Conservation (phyloP, 768 basidiomycete genomes). For the Pleurotus cornucopiae region DNA sequence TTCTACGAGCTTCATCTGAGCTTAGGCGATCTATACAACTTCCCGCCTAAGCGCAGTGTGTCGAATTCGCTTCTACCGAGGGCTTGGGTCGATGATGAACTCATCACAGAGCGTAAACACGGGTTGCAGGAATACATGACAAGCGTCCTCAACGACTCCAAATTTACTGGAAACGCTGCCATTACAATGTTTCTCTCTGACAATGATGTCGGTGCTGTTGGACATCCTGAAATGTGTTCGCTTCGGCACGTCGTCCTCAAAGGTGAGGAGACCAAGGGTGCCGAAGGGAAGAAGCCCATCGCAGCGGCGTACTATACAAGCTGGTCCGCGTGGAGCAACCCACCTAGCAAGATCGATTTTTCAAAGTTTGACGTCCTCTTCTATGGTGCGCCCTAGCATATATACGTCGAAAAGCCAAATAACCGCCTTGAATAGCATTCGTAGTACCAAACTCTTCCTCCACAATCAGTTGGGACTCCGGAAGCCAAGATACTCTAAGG, state of each 20-base stretch:
- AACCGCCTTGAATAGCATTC: constrained; percentile 34
- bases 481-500: constrained; percentile 38
- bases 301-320: constrained; percentile 4
- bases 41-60: constrained; percentile 40
- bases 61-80: constrained; percentile 38
- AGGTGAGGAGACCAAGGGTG: neutral
- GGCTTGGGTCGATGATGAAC: constrained; percentile 39
- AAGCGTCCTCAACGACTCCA: constrained; percentile 22
- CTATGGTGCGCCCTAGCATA: neutral
- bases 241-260: neutral
- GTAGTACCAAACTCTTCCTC: constrained; percentile 47
- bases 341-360: constrained; percentile 3
- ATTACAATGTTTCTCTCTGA: constrained; percentile 24
- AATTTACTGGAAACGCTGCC: constrained; percentile 23
- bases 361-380: constrained; percentile 6
- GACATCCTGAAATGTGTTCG: neutral
- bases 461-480: constrained; percentile 36
- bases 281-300: neutral
- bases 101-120: constrained; percentile 40
- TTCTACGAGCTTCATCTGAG: constrained; percentile 11
- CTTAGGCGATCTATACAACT: constrained; percentile 20
- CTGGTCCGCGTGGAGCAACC: neutral
- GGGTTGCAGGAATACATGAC: constrained; percentile 36
- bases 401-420: neutral
- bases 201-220: neutral